phyloP scores from a whole-genome alignment of 768 basidiomycete genomes.

The Naematelia encephala region DNA sequence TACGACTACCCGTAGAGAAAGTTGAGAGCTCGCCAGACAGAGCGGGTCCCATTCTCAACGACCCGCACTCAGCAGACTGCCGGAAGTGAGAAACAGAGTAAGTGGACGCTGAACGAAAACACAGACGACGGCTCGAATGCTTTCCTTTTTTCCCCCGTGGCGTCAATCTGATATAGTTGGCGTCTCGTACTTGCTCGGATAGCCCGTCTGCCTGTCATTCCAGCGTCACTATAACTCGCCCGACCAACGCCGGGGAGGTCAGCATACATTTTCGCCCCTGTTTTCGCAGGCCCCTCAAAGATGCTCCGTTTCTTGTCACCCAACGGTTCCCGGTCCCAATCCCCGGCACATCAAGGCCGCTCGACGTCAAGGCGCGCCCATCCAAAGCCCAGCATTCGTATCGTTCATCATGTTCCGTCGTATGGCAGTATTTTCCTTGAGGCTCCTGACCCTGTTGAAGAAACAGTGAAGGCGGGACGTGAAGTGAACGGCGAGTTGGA shows the following conservation, averaged over 20 bases:
- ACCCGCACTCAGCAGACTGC: too few relatives aligned
- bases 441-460: conserved; percentile 1
- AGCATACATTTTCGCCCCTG: too few relatives aligned
- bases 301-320: background rate
- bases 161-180: too few relatives aligned
- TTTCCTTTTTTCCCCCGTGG: too few relatives aligned
- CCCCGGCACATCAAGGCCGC: background rate
- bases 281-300: too few relatives aligned
- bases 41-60: background rate
- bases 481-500: conserved; percentile 27
- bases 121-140: too few relatives aligned
- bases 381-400: background rate
- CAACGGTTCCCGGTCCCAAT: background rate
- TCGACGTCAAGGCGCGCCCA: background rate
- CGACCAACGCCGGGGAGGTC: too few relatives aligned
- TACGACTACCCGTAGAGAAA: background rate
- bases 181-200: too few relatives aligned
- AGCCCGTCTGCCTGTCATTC: too few relatives aligned
- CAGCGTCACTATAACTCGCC: too few relatives aligned
- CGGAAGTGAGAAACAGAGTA: too few relatives aligned
- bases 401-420: conserved; percentile 1
- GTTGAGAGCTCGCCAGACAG: conserved; percentile 9
- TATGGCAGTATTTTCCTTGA: conserved; percentile 19
- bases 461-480: conserved; percentile 15
- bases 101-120: too few relatives aligned